phyloP scores from a whole-genome alignment of 192 early-diverging fungal species.

The Coemansia sp. region DNA sequence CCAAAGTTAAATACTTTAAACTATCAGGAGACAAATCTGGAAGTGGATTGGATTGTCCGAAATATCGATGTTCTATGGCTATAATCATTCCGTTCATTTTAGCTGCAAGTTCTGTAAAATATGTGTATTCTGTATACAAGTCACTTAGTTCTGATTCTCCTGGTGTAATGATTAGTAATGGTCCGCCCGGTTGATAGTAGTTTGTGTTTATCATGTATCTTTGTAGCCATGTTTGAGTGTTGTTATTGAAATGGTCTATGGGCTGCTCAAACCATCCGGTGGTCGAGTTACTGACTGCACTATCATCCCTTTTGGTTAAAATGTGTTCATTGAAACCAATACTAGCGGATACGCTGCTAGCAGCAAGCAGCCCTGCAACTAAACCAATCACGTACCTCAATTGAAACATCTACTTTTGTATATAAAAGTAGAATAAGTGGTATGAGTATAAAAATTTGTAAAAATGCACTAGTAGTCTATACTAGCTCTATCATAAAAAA shows the following conservation, averaged over 20 bases:
- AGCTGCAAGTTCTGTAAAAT: slow-evolving; percentile 41
- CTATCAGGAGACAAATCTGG: slow-evolving; percentile 15
- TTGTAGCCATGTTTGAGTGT: slow-evolving; percentile 11
- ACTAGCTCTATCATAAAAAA: no score
- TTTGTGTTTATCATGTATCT: slow-evolving; percentile 14
- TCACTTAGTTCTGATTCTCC: slow-evolving; percentile 7
- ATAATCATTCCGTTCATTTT: slow-evolving; percentile 51
- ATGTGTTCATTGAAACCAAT: not conserved
- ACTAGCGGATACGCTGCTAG: not conserved
- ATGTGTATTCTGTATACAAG: slow-evolving; percentile 3
- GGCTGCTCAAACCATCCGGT: slow-evolving; percentile 14
- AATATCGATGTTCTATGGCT: slow-evolving; percentile 56
- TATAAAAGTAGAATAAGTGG: no score
- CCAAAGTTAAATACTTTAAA: slow-evolving; percentile 13
- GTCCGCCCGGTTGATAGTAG: slow-evolving; percentile 18
- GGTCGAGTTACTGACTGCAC: not conserved
- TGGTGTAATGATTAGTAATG: slow-evolving; percentile 11
- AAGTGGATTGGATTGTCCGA: slow-evolving; percentile 49
- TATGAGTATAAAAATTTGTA: no score
- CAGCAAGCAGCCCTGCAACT: no score
- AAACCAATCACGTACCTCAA: no score
- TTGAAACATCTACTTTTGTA: no score
- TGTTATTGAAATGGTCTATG: slow-evolving; percentile 17
- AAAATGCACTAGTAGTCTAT: no score
- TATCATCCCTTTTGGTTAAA: not conserved